Evolutionary conservation across 495 filamentous ascomycete genomes (phyloP), one percentile per base, ranked within the genome.

Genomic region (Lindgomyces ingoldianus): DNA sequence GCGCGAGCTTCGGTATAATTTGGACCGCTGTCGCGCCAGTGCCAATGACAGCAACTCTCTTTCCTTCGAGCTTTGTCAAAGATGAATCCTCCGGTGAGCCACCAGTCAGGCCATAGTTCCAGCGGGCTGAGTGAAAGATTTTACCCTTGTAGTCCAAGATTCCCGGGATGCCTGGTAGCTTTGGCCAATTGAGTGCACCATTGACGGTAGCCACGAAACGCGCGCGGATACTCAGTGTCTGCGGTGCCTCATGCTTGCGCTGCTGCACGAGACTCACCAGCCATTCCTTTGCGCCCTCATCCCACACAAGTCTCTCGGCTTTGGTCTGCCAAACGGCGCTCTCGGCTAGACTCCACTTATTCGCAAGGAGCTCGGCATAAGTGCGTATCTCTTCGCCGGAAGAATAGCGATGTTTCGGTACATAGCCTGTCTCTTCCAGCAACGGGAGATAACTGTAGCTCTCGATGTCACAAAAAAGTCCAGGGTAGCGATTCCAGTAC

Each of bases 11-110:
- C 0, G 83, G 83, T 0, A 85, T 72, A 0, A 74, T 75, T 65
- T 85, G 82, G 14, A 85, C 74, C 2, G 81, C 81, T 0, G 83
- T 84, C 1, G 82, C 82, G 9, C 83, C 83, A 1, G 83, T 85
- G 8, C 83, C 83, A 19, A 85, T 69, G 53, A 83, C 75, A 0
- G 75, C 83, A 4, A 85, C 82, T 1, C 74, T 67, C 69, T 84
- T 84, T 42, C 74, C 79, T 44, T 78, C 66, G 21, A 85, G 62
- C 22, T 78, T 79, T 0, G 71, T 76, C 19, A 88, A 67, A 0
- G 26, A 65, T 3, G 75, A 36, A 75, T 9, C 85, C 86, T 0
- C 85, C 85, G 0, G 84, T 85, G 58, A 74, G 62, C 0, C n/a
- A n/a, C n/a, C n/a, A n/a, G n/a, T n/a, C n/a, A n/a, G n/a, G n/a